phyloP scores from a whole-genome alignment of 2,329 filamentous ascomycete species.

The Periconia digitata region DNA sequence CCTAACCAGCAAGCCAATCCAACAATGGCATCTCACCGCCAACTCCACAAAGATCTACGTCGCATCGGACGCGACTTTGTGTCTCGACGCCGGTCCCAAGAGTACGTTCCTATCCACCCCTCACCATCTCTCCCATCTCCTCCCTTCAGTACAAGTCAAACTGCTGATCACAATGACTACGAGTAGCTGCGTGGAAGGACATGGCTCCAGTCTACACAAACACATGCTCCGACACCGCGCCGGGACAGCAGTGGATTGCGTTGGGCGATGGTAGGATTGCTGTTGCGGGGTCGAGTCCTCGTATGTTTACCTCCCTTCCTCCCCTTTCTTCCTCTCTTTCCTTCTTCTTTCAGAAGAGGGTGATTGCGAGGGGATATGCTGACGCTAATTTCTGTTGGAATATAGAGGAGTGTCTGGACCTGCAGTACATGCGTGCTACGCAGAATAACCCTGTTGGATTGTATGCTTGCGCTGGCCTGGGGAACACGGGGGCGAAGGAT shows the following conservation, averaged over 20 bases:
- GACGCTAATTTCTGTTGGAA: no score
- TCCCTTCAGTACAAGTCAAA: no score
- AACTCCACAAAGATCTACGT: slow-evolving; percentile 29
- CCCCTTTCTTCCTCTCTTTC: neutral
- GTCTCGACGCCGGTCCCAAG: slow-evolving; percentile 32
- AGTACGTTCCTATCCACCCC: no score
- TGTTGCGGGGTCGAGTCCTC: slow-evolving; percentile 18
- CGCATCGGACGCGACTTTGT: slow-evolving; percentile 25
- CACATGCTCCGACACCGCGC: slow-evolving; percentile 23
- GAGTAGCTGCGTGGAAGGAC: slow-evolving; percentile 33
- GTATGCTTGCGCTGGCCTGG: slow-evolving; percentile 32
- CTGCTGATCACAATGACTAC: no score
- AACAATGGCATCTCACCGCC: slow-evolving; percentile 32
- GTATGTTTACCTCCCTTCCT: slow-evolving; percentile 10
- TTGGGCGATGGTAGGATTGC: slow-evolving; percentile 34
- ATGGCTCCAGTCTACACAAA: slow-evolving; percentile 31
- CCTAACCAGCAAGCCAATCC: slow-evolving; percentile 22
- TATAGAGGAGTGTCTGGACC: slow-evolving; percentile 33
- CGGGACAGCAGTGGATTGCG: slow-evolving; percentile 27
- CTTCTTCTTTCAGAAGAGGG: neutral
- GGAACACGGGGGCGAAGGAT: slow-evolving; percentile 32
- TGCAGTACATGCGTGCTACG: slow-evolving; percentile 33
- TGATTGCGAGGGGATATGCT: neutral
- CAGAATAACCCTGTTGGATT: slow-evolving; percentile 36
- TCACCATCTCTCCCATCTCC: neutral